phyloP scores from a whole-genome alignment of 306 rosid species.

The Vigna trinervia region DNA sequence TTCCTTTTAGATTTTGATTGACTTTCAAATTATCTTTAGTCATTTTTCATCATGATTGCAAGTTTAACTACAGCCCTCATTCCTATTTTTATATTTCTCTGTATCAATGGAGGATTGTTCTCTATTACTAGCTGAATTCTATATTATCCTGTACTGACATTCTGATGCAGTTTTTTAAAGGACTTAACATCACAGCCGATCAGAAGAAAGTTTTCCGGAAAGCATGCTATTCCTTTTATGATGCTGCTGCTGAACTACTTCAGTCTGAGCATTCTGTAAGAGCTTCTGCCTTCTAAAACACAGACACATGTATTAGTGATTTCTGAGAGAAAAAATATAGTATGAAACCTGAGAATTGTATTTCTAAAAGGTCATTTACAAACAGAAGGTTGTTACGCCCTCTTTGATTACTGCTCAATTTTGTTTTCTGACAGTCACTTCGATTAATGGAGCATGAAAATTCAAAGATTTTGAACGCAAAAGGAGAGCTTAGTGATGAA shows the following conservation, averaged over 20 bases:
- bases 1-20: slow-evolving; percentile 24
- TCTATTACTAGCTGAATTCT: slow-evolving; percentile 34
- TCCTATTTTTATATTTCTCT: slow-evolving; percentile 16
- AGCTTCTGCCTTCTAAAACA: slow-evolving; percentile 31
- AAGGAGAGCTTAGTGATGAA: slow-evolving; percentile 96
- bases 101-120: slow-evolving; percentile 30
- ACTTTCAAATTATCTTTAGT: not conserved
- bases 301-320: not conserved
- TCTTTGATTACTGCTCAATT: slow-evolving; percentile 40
- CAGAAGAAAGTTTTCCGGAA: slow-evolving; percentile 88
- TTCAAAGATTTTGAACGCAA: slow-evolving; percentile 92
- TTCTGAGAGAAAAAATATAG: too few relatives aligned
- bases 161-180: slow-evolving; percentile 82
- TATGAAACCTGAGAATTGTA: too few relatives aligned
- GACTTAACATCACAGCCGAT: slow-evolving; percentile 83
- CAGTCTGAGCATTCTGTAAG: slow-evolving; percentile 97
- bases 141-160: slow-evolving; percentile 48
- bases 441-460: slow-evolving; percentile 95
- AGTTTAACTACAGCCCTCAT: slow-evolving; percentile 13
- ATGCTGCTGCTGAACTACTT: slow-evolving; percentile 85
- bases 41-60: slow-evolving; percentile 30
- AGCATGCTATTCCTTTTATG: slow-evolving; percentile 84
- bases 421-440: slow-evolving; percentile 69
- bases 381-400: not conserved
- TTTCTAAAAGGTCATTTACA: too few relatives aligned